A percentile compares a stretch with the other conserved stretches of the same genome.
phyloP scores from a whole-genome alignment of 352 stramenopile species.

The Thraustochytrium striatum region DNA sequence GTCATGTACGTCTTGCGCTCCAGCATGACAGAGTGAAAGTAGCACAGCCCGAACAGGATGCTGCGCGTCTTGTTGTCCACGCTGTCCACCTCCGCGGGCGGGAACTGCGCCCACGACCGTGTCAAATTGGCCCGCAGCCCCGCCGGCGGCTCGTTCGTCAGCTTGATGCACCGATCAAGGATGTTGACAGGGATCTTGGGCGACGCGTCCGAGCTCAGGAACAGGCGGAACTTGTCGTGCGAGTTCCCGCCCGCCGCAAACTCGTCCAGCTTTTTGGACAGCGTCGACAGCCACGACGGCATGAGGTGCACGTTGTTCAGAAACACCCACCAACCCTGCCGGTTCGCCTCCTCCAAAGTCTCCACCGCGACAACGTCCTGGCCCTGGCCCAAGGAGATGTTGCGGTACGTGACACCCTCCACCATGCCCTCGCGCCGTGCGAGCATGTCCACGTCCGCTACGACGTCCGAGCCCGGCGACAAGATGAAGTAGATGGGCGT shows the following conservation, averaged over 20 bases:
- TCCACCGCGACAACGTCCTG: slow-evolving; percentile 89
- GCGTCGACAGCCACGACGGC: slow-evolving; percentile 86
- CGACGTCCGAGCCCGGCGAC: slow-evolving; percentile 87
- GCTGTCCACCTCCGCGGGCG: slow-evolving; percentile 92
- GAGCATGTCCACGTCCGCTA: slow-evolving; percentile 87
- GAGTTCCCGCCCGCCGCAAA: slow-evolving; percentile 59
- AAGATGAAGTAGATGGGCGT: slow-evolving; percentile 92
- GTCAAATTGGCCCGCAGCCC: slow-evolving; percentile 87
- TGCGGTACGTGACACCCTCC: slow-evolving; percentile 90
- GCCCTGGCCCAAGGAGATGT: slow-evolving; percentile 94
- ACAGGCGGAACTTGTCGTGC: slow-evolving; percentile 63
- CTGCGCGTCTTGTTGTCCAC: slow-evolving; percentile 89
- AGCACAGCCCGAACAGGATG: slow-evolving; percentile 92
- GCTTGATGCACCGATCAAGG: slow-evolving; percentile 89
- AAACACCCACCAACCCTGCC: slow-evolving; percentile 94
- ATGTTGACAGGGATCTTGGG: slow-evolving; percentile 83
- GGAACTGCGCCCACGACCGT: slow-evolving; percentile 89
- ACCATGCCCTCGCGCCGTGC: slow-evolving; percentile 89
- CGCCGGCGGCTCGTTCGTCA: slow-evolving; percentile 87
- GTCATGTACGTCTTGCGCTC: slow-evolving; percentile 94
- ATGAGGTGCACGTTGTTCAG: slow-evolving; percentile 97
- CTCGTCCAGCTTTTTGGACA: slow-evolving; percentile 95
- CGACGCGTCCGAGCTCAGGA: slow-evolving; percentile 87
- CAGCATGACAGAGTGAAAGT: slow-evolving; percentile 95
- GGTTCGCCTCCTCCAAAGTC: slow-evolving; percentile 85